Percentiles rank a stretch among this genome's conserved stretches.
Evolutionary conservation across 2,329 filamentous ascomycete species (phyloP).

Genomic region (Cladosporium sp.): DNA sequence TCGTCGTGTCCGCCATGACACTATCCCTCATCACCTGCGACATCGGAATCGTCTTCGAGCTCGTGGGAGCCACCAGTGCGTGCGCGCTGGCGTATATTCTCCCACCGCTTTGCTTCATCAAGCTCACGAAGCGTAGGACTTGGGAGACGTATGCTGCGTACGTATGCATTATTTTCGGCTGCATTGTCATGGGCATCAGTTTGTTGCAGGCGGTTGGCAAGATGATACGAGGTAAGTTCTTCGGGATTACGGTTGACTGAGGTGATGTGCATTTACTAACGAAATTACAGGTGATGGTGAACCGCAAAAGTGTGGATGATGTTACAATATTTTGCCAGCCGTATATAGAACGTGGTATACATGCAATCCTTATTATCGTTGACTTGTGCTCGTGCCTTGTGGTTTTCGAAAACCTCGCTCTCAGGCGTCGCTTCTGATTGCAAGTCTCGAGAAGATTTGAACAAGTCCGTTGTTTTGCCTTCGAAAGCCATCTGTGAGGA

Average conservation of each 20-base stretch:
- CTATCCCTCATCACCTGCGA: conserved; percentile 86
- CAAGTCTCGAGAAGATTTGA: too few species aligned
- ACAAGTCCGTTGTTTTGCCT: too few species aligned
- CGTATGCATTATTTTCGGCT: conserved; percentile 72
- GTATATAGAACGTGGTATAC: background rate
- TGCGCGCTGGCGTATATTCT: conserved; percentile 93
- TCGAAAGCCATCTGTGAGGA: too few species aligned
- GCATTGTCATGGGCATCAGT: conserved; percentile 74
- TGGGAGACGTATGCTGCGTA: conserved; percentile 56
- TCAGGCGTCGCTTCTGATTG: too few species aligned
- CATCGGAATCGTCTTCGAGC: conserved; percentile 87
- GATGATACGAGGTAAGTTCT: conserved; percentile 43
- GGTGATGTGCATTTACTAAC: background rate
- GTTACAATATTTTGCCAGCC: background rate
- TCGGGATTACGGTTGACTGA: background rate
- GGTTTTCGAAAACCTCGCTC: too few species aligned
- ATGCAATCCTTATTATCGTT: too few species aligned
- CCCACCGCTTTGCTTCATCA: conserved; percentile 91
- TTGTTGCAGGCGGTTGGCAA: conserved; percentile 68
- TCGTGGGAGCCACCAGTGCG: conserved; percentile 92
- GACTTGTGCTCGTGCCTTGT: too few species aligned
- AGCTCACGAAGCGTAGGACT: conserved; percentile 67
- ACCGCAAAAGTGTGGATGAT: conserved; percentile 6
- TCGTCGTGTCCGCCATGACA: conserved; percentile 74
- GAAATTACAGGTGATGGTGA: background rate